Evolutionary conservation across 768 basidiomycete species (phyloP), one percentile per base, ranked within the genome.

Genomic region (Floccularia luteovirens): DNA sequence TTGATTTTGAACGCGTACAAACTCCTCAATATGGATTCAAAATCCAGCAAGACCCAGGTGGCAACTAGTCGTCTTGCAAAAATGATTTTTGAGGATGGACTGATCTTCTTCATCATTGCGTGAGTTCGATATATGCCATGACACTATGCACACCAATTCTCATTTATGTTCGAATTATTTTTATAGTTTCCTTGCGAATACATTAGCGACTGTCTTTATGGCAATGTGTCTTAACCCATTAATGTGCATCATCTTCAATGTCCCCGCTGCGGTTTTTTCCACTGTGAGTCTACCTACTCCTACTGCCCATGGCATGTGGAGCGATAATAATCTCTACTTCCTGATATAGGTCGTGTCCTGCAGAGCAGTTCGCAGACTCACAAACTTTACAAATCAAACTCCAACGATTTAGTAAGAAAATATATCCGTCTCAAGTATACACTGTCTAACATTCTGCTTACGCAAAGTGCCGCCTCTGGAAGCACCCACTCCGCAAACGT

Each of bases 51-150:
- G 4, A n/a, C n/a, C n/a, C 48, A 52, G 20, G 49, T 47, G 41
- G 55, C 45, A 14, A 50, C 56, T 27, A 68, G 62, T 44, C 63
- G 60, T 43, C 67, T 80, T 14, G 62, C 72, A 17, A 66, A 60
- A 27, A 61, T 81, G 59, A 71, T 82, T 17, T 82, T 79, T 53
- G 60, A 66, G 20, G 79, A 82, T 34, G 79, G 79, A 23, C 56
- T 82, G 8, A 69, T 79, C 38, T 82, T 70, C 57, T 82, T 82
- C 57, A 54, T 82, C 43, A 66, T 82, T 31, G 81, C 79, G 68
- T 78, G 6, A 34, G 32, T 34, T 7, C 7, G 16, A 8, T 17
- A 14, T 17, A 17, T n/a, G n/a, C n/a, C n/a, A n/a, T n/a, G n/a
- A n/a, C n/a, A n/a, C n/a, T n/a, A n/a, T n/a, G n/a, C n/a, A n/a